A percentile compares a stretch with the other conserved stretches of the same genome.
Conservation (phyloP, 805 yeast genomes). For the Candida berthetii region DNA sequence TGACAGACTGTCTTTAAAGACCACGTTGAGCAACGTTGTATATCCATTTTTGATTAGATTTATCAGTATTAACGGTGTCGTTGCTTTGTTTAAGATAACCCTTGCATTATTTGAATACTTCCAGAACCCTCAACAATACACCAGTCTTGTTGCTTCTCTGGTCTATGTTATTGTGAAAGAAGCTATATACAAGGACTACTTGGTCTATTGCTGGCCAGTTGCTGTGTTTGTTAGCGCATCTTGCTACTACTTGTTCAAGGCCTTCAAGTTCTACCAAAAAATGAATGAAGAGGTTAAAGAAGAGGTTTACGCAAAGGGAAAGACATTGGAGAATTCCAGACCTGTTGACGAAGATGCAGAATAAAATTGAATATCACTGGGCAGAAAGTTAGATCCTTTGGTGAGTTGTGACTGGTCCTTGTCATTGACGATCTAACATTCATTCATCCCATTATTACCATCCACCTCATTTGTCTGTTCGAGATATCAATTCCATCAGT, state of each 20-base stretch:
- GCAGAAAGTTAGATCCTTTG: not conserved
- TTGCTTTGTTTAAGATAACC: constrained; percentile 11
- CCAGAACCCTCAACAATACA: constrained; percentile 9
- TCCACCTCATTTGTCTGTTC: too few relatives aligned
- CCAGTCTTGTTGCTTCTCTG: constrained; percentile 10
- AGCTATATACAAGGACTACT: not conserved
- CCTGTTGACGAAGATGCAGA: not conserved
- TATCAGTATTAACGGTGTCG: constrained; percentile 2
- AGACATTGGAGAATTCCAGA: constrained; percentile 35
- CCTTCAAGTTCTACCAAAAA: not conserved
- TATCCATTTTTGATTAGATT: constrained; percentile 1
- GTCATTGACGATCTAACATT: too few relatives aligned
- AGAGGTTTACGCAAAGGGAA: constrained; percentile 51
- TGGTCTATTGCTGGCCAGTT: constrained; percentile 17
- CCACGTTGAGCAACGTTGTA: not conserved
- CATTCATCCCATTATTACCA: too few relatives aligned
- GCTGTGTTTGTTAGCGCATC: constrained; percentile 6
- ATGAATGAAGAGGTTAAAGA: constrained; percentile 45
- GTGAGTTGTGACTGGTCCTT: too few relatives aligned
- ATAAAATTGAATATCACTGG: too few relatives aligned
- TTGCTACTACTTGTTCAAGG: not conserved
- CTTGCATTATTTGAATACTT: constrained; percentile 13
- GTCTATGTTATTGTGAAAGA: constrained; percentile 6
- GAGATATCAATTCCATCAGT: too few relatives aligned
- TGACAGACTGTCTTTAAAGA: not conserved